Conservation (phyloP, 192 early-diverging fungal species). For the Backusella tarrabulga region DNA sequence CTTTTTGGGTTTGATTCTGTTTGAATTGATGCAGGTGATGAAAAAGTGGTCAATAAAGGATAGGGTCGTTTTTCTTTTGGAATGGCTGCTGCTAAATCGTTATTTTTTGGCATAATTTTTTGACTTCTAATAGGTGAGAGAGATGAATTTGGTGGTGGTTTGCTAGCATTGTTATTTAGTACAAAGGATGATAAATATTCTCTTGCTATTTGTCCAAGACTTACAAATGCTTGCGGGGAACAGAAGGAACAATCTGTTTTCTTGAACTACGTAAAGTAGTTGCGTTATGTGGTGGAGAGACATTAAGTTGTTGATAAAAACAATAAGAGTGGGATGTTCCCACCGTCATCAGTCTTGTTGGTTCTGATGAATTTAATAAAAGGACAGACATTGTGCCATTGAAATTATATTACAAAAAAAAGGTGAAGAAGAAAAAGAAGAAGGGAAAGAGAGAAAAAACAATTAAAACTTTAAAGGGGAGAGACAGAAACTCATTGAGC, state of each 20-base stretch:
- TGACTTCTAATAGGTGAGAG: constrained; percentile 14
- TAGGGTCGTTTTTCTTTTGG: constrained; percentile 10
- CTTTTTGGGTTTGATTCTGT: background rate
- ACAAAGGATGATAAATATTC: background rate
- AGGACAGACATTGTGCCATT: constrained; percentile 5
- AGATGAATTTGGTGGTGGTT: constrained; percentile 14
- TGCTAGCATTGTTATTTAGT: constrained; percentile 2
- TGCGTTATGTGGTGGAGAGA: background rate
- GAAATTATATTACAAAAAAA: background rate
- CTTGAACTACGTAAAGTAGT: background rate
- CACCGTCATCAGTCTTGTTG: constrained; percentile 1
- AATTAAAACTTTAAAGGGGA: constrained; percentile 1
- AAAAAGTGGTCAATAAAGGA: constrained; percentile 9
- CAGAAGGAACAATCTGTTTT: constrained; percentile 10
- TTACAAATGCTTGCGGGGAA: constrained; percentile 14
- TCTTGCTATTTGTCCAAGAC: background rate
- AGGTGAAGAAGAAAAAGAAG: background rate
- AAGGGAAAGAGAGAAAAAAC: background rate
- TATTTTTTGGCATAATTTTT: constrained; percentile 10
- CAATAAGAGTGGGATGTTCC: constrained; percentile 9
- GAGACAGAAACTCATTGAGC: background rate
- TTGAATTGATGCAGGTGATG: constrained; percentile 1
- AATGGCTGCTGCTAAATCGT: background rate
- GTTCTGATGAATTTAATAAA: constrained; percentile 3
- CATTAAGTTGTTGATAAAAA: constrained; percentile 14